Conservation (phyloP, 177 flowering plant species). For the Vitis hybrid region DNA sequence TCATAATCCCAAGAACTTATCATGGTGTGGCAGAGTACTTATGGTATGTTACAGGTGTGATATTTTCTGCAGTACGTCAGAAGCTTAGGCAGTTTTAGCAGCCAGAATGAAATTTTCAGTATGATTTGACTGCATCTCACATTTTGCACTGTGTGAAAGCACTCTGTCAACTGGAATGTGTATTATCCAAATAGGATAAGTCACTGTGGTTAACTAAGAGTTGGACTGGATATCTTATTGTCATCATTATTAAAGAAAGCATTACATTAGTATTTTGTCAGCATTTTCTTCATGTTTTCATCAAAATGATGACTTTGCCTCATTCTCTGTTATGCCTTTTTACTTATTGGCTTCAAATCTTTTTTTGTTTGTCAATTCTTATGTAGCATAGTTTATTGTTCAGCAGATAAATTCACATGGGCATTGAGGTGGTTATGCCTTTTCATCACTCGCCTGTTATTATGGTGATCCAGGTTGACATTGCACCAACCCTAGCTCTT, state of each 20-base stretch:
- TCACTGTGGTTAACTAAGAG: not conserved
- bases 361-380: not conserved
- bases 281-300: not conserved
- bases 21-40: too few species aligned
- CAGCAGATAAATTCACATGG: conserved; percentile 1
- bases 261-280: not conserved
- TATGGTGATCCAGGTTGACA: conserved; percentile 64
- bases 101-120: too few species aligned
- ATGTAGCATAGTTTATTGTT: not conserved
- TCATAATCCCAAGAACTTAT: too few species aligned
- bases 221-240: not conserved
- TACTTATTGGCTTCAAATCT: not conserved
- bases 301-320: not conserved
- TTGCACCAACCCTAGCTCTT: conserved; percentile 90
- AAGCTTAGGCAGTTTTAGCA: too few species aligned
- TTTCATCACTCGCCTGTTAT: conserved; percentile 2
- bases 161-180: too few species aligned
- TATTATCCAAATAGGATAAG: too few species aligned
- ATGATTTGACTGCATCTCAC: too few species aligned
- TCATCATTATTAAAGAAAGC: not conserved
- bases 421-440: not conserved
- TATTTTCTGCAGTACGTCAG: too few species aligned
- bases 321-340: not conserved
- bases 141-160: too few species aligned
- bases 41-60: too few species aligned